Evolutionary conservation across 495 filamentous ascomycete genomes (phyloP).

Genomic region (Aspergillus steynii): DNA sequence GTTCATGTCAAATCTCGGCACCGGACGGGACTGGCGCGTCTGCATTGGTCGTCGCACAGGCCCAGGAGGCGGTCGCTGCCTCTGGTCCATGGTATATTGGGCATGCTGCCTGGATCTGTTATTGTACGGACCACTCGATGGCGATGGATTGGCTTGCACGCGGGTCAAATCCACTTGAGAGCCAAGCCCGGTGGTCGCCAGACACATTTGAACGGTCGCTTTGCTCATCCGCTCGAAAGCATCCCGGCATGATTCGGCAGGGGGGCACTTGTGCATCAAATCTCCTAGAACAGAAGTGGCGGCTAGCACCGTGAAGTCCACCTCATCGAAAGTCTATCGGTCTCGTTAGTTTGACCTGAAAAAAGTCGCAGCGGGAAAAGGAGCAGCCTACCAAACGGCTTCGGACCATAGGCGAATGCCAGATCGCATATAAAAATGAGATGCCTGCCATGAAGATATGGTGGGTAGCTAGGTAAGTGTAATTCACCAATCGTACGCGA

Average conservation of each 20-base stretch:
- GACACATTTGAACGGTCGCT: conserved; percentile 89
- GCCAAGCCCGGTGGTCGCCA: conserved; percentile 79
- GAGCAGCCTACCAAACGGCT: conserved; percentile 68
- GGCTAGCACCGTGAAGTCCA: conserved; percentile 94
- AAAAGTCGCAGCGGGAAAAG: background rate
- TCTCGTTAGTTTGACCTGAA: conserved; percentile 4
- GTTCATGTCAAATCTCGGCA: conserved; percentile 66
- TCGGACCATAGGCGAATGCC: conserved; percentile 88
- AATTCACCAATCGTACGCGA: conserved; percentile 85
- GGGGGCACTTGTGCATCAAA: conserved; percentile 75
- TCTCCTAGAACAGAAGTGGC: conserved; percentile 84
- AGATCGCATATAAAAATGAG: conserved; percentile 94
- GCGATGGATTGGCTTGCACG: conserved; percentile 16
- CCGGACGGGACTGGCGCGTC: conserved; percentile 35
- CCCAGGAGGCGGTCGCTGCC: conserved; percentile 24
- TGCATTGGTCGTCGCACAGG: conserved; percentile 30
- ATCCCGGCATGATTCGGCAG: conserved; percentile 83
- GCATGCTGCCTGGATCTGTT: conserved; percentile 25
- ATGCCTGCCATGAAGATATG: conserved; percentile 98
- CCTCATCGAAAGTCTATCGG: conserved; percentile 80
- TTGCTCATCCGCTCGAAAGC: conserved; percentile 95
- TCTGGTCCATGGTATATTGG: conserved; percentile 25
- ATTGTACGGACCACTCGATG: conserved; percentile 19
- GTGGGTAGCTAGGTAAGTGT: conserved; percentile 95
- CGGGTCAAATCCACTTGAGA: conserved; percentile 44